A percentile compares a stretch with the other conserved stretches of the same genome.
Evolutionary conservation across 2,329 filamentous ascomycete genomes (phyloP).

Genomic region (Ophiostoma sp.): DNA sequence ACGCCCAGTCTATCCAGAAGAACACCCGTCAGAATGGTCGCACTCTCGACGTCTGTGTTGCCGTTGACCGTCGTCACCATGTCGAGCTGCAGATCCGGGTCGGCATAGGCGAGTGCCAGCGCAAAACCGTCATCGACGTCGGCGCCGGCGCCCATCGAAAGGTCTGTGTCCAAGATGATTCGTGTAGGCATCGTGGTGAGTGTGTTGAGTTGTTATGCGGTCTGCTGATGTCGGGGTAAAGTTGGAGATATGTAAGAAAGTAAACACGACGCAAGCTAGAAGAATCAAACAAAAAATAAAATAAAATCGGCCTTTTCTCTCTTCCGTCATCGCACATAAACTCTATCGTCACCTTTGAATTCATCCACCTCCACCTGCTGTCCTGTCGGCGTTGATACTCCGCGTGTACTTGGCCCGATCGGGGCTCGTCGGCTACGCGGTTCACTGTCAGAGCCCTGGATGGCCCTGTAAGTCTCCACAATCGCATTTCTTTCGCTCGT

Average conservation of each 20-base stretch:
- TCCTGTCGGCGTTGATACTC: neutral
- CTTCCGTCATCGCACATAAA: neutral
- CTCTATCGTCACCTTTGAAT: neutral
- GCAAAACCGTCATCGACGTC: constrained; percentile 19
- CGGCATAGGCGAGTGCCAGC: constrained; percentile 12
- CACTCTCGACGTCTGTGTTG: neutral
- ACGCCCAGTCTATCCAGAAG: neutral
- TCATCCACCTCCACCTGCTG: neutral
- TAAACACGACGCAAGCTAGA: neutral
- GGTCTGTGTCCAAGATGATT: constrained; percentile 16
- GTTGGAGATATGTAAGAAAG: neutral
- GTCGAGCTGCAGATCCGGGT: constrained; percentile 6
- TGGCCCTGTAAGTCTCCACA: neutral
- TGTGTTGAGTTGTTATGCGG: neutral
- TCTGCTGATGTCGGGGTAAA: neutral
- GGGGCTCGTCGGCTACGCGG: neutral
- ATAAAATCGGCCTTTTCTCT: too few relatives aligned
- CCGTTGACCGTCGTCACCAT: neutral
- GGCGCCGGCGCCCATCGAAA: constrained; percentile 18
- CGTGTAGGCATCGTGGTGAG: constrained; percentile 8
- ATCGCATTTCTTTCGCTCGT: neutral
- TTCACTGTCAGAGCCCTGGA: too few relatives aligned
- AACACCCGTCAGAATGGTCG: neutral
- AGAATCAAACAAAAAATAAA: too few relatives aligned
- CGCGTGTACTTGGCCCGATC: neutral